Base-by-base conservation (phyloP, 176 grass and related monocot species). In the Carex myosuroides region DNA sequence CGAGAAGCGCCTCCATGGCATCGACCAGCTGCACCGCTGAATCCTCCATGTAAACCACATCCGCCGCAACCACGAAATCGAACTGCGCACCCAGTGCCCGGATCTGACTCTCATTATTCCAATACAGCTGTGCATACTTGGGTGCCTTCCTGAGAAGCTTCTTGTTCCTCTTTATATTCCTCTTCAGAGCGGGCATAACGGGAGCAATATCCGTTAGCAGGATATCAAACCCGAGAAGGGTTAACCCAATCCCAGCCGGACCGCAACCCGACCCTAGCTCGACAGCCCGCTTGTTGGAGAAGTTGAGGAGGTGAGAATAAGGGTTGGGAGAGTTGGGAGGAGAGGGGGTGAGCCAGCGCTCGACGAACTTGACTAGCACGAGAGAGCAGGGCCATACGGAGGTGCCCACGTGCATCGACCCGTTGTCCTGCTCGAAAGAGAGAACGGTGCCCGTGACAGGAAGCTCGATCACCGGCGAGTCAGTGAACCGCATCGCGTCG, bases 341-440 rank as follows among this genome's bases (percentile, higher is more conserved):
- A 33, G 66, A 9, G 33, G 53, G 1, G 17, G 86, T 14, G 60
- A 93, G 82, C 84, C 91, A 98, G 67, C 92, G 95, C 76, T 94
- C 95, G 84, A 86, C 79, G 84, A 94, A 98, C 86, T 98, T 94
- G 89, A 94, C 92, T 84, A 98, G 95, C 85, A 94, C 95, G 83
- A 95, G 91, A 17, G 96, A 98, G 80, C 87, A 98, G 8, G 91
- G 90, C 93, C 91, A 98, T 35, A 98, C 92, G 8, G 95, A 98
- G 85, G 92, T 98, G 85, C 95, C 95, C 48, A 98, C 96, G 86
- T 98, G 88, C 87, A 98, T 89, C 63, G 93, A 95, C 63, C 90
- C 90, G 82, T 98, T 95, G 86, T 93, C 92, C 88, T 98, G 96
- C 86, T 93, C 89, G 80, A 98, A 98, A 24, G 89, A 89, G 80